Base-by-base conservation (phyloP, 2,329 filamentous ascomycete species). In the Calonectria ilicicola region DNA sequence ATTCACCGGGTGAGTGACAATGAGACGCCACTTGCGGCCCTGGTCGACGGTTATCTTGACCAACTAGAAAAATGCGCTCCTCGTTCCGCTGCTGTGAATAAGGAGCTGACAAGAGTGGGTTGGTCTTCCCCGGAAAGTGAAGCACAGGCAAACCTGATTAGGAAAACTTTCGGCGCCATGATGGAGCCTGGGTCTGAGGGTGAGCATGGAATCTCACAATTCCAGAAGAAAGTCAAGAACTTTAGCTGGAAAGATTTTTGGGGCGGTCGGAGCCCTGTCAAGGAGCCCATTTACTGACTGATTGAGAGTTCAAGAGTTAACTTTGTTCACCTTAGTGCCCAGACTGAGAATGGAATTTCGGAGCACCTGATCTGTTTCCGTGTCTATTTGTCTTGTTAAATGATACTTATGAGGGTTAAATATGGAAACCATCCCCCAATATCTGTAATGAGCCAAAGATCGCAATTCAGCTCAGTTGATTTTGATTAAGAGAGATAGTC, bases 101-200 rank as follows among this genome's bases (percentile, higher is more conserved):
- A 71, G 51, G 69, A 74, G 38, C 2, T 72, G 42, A 35, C 44
- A 2, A 53, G 72, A 9, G 4, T 69, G 10, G 65, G n/a, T 1
- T 72, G 72, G 72, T 56, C 6, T 12, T 40, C 9, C 1, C 60
- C 72, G 3, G 68, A 74, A 10, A 58, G 65, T 27, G 23, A 44
- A 6, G 40, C 12, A 5, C 69, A 74, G 32, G 29, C 21, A 7
- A 23, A 8, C 2, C 38, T 72, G 42, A 66, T 74, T 19, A 17
- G 56, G 21, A 42, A 17, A 21, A 66, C 69, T 2, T 74, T 66
- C 15, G 5, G 19, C 2, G 19, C 38, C 10, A 74, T 74, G 69
- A 69, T 74, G 69, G 17, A n/a, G 0, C 62, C 68, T 23, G 72
- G 68, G 1, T 68, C 58, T 1, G 72, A 74, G 32, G 72, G 72